These are phyloP conservation scores for Rubia peregrina DNA, from an alignment of 305 asterid genomes.

Conservation along the genomic window DNA sequence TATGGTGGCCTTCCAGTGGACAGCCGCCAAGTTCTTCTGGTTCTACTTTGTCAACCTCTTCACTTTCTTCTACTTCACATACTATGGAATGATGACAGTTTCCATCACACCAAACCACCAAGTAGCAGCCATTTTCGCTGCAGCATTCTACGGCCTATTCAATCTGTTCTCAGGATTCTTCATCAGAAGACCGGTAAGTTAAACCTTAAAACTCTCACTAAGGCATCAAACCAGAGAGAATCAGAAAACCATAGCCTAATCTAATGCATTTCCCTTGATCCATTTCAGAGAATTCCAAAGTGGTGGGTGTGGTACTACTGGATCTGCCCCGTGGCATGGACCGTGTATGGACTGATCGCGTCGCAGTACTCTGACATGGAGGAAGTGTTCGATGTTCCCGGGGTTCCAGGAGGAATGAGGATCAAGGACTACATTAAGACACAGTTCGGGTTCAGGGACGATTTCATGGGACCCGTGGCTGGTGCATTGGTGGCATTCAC, in stretches of 20 bases:
- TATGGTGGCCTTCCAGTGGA: slow-evolving; percentile 85
- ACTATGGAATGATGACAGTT: slow-evolving; percentile 94
- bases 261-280: neutral
- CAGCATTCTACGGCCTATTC: slow-evolving; percentile 72
- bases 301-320: slow-evolving; percentile 55
- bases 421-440: slow-evolving; percentile 46
- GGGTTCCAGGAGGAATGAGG: slow-evolving; percentile 34
- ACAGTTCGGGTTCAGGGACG: slow-evolving; percentile 60
- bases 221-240: neutral
- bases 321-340: slow-evolving; percentile 95
- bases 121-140: slow-evolving; percentile 79
- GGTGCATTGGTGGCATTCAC: slow-evolving; percentile 63
- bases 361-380: slow-evolving; percentile 73
- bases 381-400: slow-evolving; percentile 36
- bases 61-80: slow-evolving; percentile 81
- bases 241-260: neutral
- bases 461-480: slow-evolving; percentile 70
- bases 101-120: slow-evolving; percentile 92
- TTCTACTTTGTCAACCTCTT: slow-evolving; percentile 69
- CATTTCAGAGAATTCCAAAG: slow-evolving; percentile 28
- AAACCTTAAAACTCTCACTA: neutral
- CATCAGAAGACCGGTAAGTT: slow-evolving; percentile 81
- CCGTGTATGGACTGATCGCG: slow-evolving; percentile 70
- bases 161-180: slow-evolving; percentile 85
- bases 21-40: slow-evolving; percentile 78